Base-by-base conservation (phyloP, 768 basidiomycete species). In the Tephrocybe sp. region DNA sequence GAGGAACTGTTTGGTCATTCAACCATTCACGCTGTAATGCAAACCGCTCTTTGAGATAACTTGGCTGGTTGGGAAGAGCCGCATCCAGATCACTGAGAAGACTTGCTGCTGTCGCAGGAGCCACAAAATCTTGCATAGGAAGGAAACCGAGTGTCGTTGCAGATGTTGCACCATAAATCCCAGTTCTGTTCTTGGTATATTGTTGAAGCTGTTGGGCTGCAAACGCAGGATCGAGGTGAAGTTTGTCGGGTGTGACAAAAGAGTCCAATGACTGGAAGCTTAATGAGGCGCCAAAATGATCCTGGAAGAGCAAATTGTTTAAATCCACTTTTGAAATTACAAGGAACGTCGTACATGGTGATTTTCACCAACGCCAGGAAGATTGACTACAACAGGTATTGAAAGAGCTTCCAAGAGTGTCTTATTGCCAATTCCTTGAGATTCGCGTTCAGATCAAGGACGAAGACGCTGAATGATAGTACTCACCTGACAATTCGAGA, bases 361-460 rank as follows among this genome's bases (percentile, higher is more conserved):
- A 58, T 75, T 72, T 46, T 67, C 62, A 9, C 75, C 76, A 36
- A 77, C 75, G n/a, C 63, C 66, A 2, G 72, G 70, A 1, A 74
- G 61, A 48, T 76, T 68, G 20, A 73, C 53, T 32, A 63, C 56
- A 34, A 60, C 52, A 17, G 51, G 45, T 54, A 77, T 70, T 20
- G 58, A 58, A 31, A 68, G 53, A 8, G 34, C 48, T 17, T 62
- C 55, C 13, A 74, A 55, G 9, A 68, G 54, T 1, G 52, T 59
- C 33, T 62, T 61, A 26, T 71, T 65, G 35, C 71, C 72, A 53
- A 76, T 66, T 11, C 19, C 74, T 73, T 20, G 63, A 65, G 12
- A 69, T 60, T 48, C 67, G 60, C 13, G 69, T 63, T 19, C 71
- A 35, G 23, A 10, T 7, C 3, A 26, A 49, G 26, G 13, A 22